Conservation (phyloP, 2,329 filamentous ascomycete genomes). For the Neonectria hederae region DNA sequence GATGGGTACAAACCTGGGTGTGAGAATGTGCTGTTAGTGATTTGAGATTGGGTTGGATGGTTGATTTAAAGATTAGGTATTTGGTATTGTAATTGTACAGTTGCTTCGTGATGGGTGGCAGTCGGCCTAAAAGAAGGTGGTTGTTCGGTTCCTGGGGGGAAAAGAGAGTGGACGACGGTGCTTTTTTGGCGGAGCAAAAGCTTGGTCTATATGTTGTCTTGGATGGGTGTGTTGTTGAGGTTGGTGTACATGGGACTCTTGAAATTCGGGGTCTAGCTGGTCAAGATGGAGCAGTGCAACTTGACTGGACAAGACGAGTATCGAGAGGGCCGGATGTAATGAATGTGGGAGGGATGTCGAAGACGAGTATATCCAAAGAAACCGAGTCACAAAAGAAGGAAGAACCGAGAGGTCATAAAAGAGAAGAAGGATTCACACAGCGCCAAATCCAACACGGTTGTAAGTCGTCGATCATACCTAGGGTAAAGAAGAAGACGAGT, state of each 20-base stretch:
- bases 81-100: constrained; percentile 38
- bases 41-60: constrained; percentile 15
- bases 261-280: constrained; percentile 24
- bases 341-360: constrained; percentile 56
- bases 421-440: constrained; percentile 55
- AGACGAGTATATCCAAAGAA: constrained; percentile 52
- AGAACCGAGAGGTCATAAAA: constrained; percentile 60
- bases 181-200: constrained; percentile 44
- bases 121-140: constrained; percentile 41
- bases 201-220: constrained; percentile 46
- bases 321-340: constrained; percentile 41
- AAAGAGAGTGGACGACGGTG: constrained; percentile 57
- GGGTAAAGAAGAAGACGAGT: constrained; percentile 47
- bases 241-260: constrained; percentile 46
- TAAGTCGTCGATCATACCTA: constrained; percentile 54
- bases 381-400: constrained; percentile 59
- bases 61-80: constrained; percentile 42
- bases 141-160: constrained; percentile 37
- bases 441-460: constrained; percentile 57
- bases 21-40: constrained; percentile 25
- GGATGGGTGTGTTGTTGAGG: constrained; percentile 41
- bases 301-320: constrained; percentile 32
- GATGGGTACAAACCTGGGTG: constrained; percentile 39
- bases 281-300: constrained; percentile 19
- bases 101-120: constrained; percentile 33